A percentile compares a stretch with the other conserved stretches of the same genome.
Conservation (phyloP, 2,329 filamentous ascomycete species). For the Alternaria consortialis region DNA sequence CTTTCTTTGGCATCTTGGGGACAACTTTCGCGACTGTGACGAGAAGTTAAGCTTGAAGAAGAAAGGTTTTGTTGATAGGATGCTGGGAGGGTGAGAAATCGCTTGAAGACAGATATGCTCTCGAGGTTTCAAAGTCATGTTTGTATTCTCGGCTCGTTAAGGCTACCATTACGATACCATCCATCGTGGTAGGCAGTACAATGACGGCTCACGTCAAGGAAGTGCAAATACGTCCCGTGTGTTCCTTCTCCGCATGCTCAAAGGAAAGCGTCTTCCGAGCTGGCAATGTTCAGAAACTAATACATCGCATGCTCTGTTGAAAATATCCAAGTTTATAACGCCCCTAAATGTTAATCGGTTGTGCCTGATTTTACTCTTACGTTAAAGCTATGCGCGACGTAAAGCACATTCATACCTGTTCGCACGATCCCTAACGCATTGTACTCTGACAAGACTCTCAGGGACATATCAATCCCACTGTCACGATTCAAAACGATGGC, state of each 20-base stretch:
- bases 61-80: neutral
- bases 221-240: neutral
- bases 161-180: too few relatives aligned
- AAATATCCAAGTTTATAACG: neutral
- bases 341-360: too few relatives aligned
- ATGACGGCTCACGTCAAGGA: neutral
- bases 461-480: too few relatives aligned
- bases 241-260: conserved; percentile 20
- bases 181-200: neutral
- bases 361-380: neutral
- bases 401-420: neutral
- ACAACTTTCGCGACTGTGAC: neutral
- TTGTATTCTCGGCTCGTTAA: neutral
- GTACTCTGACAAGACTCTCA: neutral
- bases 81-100: too few relatives aligned
- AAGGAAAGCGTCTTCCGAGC: conserved; percentile 14
- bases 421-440: too few relatives aligned
- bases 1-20: conserved; percentile 27
- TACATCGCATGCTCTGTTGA: neutral
- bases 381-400: neutral
- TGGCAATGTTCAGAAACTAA: neutral
- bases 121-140: too few relatives aligned
- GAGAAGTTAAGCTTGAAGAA: neutral
- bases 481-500: neutral
- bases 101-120: too few relatives aligned